Conservation (phyloP, 257 asterid species). For the Leptodermis oblonga region DNA sequence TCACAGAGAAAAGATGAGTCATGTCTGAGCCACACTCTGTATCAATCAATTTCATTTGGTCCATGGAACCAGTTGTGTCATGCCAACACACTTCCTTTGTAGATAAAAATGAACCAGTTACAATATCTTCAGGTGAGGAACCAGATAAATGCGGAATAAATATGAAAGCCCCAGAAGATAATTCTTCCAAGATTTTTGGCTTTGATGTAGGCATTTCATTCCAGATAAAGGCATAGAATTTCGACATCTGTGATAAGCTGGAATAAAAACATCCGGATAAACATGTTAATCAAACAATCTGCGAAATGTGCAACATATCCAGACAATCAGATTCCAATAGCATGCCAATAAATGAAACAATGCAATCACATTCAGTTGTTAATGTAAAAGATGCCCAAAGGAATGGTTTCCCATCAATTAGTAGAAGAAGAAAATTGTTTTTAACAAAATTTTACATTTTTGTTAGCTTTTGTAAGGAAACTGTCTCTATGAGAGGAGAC, state of each 20-base stretch:
- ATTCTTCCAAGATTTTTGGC: slow-evolving; percentile 50
- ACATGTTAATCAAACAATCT: slow-evolving; percentile 3
- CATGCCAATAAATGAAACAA: background rate
- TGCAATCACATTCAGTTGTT: background rate
- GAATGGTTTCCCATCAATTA: background rate
- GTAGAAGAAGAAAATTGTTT: background rate
- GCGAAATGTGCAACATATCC: background rate
- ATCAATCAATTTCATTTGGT: slow-evolving; percentile 33
- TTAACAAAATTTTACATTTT: background rate
- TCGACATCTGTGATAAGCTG: slow-evolving; percentile 87
- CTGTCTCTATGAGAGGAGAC: background rate
- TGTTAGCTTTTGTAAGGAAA: background rate
- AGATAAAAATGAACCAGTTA: slow-evolving; percentile 63
- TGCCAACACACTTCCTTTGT: slow-evolving; percentile 80
- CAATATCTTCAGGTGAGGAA: slow-evolving; percentile 49
- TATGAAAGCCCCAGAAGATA: slow-evolving; percentile 64
- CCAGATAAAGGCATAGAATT: slow-evolving; percentile 72
- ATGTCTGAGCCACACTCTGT: slow-evolving; percentile 28
- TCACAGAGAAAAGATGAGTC: slow-evolving; percentile 29
- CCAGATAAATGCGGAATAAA: slow-evolving; percentile 60
- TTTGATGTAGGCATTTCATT: slow-evolving; percentile 56
- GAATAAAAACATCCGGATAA: slow-evolving; percentile 19
- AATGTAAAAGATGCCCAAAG: background rate
- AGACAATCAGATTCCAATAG: background rate
- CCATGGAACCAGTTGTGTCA: slow-evolving; percentile 52